Percentiles rank a stretch among this genome's conserved stretches.
Conservation (phyloP, 257 asterid genomes). For the Apocynum venetum region DNA sequence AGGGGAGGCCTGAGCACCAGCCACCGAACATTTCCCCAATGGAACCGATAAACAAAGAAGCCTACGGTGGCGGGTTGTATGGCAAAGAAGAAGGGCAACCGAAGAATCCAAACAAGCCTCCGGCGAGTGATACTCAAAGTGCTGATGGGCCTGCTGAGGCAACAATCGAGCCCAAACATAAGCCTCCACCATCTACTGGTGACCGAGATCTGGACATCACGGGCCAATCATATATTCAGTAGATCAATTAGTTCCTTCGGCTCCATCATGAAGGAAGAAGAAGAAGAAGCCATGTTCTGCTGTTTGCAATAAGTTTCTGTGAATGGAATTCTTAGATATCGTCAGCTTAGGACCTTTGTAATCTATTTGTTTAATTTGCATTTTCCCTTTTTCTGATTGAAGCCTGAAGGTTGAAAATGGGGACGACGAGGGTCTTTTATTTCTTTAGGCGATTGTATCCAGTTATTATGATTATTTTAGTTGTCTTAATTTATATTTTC, state of each 20-base stretch:
- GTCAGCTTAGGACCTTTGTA: no score
- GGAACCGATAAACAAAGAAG: conserved; percentile 56
- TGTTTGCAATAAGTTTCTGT: no score
- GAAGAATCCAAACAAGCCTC: conserved; percentile 25
- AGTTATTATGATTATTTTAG: no score
- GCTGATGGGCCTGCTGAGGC: conserved; percentile 67
- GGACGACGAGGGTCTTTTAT: no score
- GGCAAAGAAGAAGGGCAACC: conserved; percentile 41
- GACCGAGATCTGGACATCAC: conserved; percentile 65
- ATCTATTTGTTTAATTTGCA: no score
- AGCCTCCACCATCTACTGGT: conserved; percentile 68
- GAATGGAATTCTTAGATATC: no score
- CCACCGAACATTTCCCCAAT: conserved; percentile 46
- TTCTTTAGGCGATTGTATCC: no score
- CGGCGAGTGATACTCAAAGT: conserved; percentile 69
- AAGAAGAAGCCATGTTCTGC: no score
- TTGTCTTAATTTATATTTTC: no score
- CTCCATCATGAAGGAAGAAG: no score
- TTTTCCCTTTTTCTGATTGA: no score
- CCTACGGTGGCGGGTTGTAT: conserved; percentile 79
- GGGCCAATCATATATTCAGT: conserved; percentile 75
- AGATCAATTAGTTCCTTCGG: neutral
- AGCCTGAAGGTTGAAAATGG: no score
- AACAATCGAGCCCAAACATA: conserved; percentile 38
- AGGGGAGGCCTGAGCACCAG: conserved; percentile 30